phyloP scores from a whole-genome alignment of 164 flowering plant species.

The Magnolia changhungtana region DNA sequence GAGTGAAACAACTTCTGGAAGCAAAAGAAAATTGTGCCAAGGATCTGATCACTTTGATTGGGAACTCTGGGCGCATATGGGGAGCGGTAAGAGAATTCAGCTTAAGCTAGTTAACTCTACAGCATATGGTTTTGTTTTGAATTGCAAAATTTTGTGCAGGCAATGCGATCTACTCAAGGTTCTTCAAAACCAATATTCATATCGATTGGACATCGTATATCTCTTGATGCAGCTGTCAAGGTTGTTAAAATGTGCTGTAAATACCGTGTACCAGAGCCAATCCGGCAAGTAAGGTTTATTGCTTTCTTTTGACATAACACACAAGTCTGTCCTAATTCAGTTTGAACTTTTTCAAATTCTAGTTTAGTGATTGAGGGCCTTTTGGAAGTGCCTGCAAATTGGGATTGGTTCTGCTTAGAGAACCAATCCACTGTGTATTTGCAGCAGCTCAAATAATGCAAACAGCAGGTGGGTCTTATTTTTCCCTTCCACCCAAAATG shows the following conservation, averaged over 20 bases:
- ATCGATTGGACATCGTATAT: slow-evolving; percentile 75
- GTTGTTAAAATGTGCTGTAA: slow-evolving; percentile 59
- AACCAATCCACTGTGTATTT: background rate
- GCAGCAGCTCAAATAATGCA: background rate
- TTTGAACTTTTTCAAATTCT: too few species aligned
- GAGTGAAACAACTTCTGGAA: slow-evolving; percentile 50
- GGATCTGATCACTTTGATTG: slow-evolving; percentile 47
- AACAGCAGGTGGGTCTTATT: too few species aligned
- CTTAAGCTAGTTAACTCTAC: background rate
- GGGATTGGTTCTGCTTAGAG: background rate
- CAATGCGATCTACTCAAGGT: slow-evolving; percentile 45
- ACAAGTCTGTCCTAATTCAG: background rate
- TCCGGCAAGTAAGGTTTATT: slow-evolving; percentile 50
- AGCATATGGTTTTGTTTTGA: background rate
- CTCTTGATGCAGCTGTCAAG: slow-evolving; percentile 54
- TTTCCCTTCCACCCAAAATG: too few species aligned
- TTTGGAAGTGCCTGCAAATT: background rate
- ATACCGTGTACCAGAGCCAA: slow-evolving; percentile 80
- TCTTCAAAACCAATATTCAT: slow-evolving; percentile 67
- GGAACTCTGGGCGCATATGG: slow-evolving; percentile 55
- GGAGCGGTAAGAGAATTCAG: slow-evolving; percentile 61
- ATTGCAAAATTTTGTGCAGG: slow-evolving; percentile 32
- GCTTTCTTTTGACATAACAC: background rate
- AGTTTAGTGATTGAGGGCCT: background rate
- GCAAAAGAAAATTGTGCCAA: slow-evolving; percentile 30